Percentiles rank a stretch among this genome's conserved stretches.
These are phyloP conservation scores for Phytophthora lateralis DNA, from an alignment of 352 stramenopile genomes.

Conservation along the genomic window DNA sequence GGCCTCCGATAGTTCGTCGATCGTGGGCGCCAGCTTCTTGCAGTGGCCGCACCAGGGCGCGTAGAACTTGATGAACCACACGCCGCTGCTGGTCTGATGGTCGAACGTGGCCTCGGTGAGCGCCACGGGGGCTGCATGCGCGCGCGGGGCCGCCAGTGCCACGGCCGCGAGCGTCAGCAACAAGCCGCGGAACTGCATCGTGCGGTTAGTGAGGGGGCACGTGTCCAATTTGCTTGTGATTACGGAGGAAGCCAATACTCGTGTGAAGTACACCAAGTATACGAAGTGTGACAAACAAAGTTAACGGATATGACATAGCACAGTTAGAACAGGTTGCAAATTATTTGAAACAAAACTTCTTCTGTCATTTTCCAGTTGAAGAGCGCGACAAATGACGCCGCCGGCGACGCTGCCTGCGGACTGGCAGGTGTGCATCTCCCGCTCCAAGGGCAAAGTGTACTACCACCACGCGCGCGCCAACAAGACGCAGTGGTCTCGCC, in stretches of 20 bases:
- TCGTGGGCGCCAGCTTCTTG: slow-evolving; percentile 75
- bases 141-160: slow-evolving; percentile 27
- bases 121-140: slow-evolving; percentile 31
- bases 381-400: too few relatives aligned
- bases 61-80: slow-evolving; percentile 89
- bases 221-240: slow-evolving; percentile 11
- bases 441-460: slow-evolving; percentile 72
- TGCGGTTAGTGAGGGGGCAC: slow-evolving; percentile 6
- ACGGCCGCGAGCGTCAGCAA: slow-evolving; percentile 40
- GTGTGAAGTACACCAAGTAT: too few relatives aligned
- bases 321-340: too few relatives aligned
- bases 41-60: slow-evolving; percentile 87
- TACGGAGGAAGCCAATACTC: too few relatives aligned
- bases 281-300: too few relatives aligned
- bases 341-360: too few relatives aligned
- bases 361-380: too few relatives aligned
- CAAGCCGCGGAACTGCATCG: slow-evolving; percentile 18
- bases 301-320: too few relatives aligned
- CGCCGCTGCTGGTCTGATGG: slow-evolving; percentile 48
- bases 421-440: slow-evolving; percentile 72
- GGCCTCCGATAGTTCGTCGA: slow-evolving; percentile 60
- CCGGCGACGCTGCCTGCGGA: slow-evolving; percentile 46
- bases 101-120: slow-evolving; percentile 68
- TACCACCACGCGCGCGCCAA: slow-evolving; percentile 63
- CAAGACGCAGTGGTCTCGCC: slow-evolving; percentile 65